Evolutionary conservation across 2,329 filamentous ascomycete species (phyloP), one percentile per base, ranked within the genome.

Genomic region (Pezicula radicicola): DNA sequence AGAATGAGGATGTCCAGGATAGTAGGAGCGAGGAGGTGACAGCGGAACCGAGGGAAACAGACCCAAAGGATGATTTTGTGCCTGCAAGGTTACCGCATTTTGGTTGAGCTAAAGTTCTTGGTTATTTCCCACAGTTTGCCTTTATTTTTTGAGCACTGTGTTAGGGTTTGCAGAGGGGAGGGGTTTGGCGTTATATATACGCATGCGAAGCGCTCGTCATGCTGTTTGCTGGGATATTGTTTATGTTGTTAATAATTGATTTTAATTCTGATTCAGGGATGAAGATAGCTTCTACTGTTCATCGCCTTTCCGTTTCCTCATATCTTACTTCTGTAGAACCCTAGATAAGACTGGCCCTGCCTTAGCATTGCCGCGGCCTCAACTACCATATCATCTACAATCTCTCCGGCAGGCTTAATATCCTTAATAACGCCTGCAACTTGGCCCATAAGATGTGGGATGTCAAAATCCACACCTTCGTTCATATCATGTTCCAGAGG

Each of bases 401-500:
- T 96, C 58, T 86, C 80, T 44, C 75, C 80, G 0, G 93, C 93
- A 0, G 92, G 91, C 75, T 94, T 84, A 54, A 97, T 82, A 59
- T 86, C 83, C 33, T 74, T 70, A 52, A 97, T 89, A 1, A 85
- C 79, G 2, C 88, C 92, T 1, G 91, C 89, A 8, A 97, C 92
- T 73, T 96, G 91, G 1, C 93, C 93, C 93, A 97, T 97, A 64
- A 97, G 68, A 70, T 93, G 91, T 12, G 93, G 93, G 51, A 88
- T 75, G 65, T 97, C 93, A 12, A 96, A 75, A 39, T 96, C 91
- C 50, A 85, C 86, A 1, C 87, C 88, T 50, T 91, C 79, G 46
- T 96, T 89, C 63, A 96, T 75, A 66, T 97, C 93, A 65, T 89
- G 78, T 71, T 87, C 83, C 57, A 97, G 75, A 1, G 93, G 93